A percentile compares a stretch with the other conserved stretches of the same genome.
Conservation (phyloP, 106 monocot species). For the Acorus calamus region DNA sequence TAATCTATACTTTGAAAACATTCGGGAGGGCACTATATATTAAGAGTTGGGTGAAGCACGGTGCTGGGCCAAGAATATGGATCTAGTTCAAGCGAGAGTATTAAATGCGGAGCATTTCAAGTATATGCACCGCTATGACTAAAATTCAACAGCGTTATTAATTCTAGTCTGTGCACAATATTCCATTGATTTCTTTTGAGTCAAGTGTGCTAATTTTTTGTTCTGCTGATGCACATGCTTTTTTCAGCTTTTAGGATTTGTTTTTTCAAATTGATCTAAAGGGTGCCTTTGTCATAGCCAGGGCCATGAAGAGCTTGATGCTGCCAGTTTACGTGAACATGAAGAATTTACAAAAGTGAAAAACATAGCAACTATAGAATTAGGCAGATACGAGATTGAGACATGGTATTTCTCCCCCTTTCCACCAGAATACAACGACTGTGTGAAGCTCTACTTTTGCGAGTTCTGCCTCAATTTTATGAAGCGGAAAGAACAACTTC, state of each 20-base stretch:
- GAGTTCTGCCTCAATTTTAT: slow-evolving; percentile 99
- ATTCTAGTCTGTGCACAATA: too few species aligned
- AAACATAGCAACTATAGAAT: slow-evolving; percentile 96
- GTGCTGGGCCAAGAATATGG: too few species aligned
- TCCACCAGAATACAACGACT: slow-evolving; percentile 88
- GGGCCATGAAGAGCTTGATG: slow-evolving; percentile 96
- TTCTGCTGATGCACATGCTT: background rate
- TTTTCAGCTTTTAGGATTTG: background rate
- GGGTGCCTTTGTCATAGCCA: slow-evolving; percentile 11
- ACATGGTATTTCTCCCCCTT: slow-evolving; percentile 99
- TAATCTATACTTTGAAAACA: too few species aligned
- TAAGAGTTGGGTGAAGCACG: too few species aligned
- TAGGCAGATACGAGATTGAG: slow-evolving; percentile 97
- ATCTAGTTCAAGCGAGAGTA: too few species aligned
- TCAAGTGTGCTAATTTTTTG: too few species aligned
- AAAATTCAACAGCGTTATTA: too few species aligned
- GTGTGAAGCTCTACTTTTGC: slow-evolving; percentile 79
- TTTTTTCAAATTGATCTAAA: background rate
- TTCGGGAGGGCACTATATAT: too few species aligned
- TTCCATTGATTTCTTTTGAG: too few species aligned
- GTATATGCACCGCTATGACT: too few species aligned
- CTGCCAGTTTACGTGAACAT: slow-evolving; percentile 91
- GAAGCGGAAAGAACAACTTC: slow-evolving; percentile 97
- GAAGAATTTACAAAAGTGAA: slow-evolving; percentile 98
- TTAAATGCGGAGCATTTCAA: too few species aligned